Evolutionary conservation across 768 basidiomycete species (phyloP), one percentile per base, ranked within the genome.

Genomic region (Lactarius indigo): DNA sequence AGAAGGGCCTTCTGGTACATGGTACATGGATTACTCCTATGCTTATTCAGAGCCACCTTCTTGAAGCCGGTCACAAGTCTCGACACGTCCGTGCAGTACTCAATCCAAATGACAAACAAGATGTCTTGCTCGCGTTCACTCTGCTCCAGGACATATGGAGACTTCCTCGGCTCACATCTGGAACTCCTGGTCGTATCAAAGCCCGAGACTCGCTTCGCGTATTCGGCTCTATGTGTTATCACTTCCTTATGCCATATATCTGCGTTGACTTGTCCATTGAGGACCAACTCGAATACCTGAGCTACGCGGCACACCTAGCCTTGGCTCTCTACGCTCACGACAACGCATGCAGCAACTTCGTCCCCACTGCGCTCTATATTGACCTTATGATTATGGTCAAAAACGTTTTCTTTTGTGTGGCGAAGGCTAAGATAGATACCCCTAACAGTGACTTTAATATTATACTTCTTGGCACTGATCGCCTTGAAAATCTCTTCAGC

Each of bases 41-140:
- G 1, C 1, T 44, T 44, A 20, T 44, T 8, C 18, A 9, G 42
- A 44, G 42, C 8, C 42, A 44, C 6, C 42, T 44, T 5, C 18
- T 44, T 20, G 6, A 8, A 6, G 42, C 42, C 6, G 42, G 42
- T 7, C 42, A 44, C 20, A 44, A 20, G 6, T 7, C 1, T 1
- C 7, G n/a, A 7, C 64, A 59, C 30, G 9, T 64, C 20, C 18
- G 20, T 1, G 1, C 35, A 3, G 12, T 59, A 17, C 47, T 64
- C 6, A 47, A 64, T 23, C 57, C 64, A 1, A n/a, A 30, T 6
- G 64, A 64, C 35, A 64, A 64, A 8, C 64, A 64, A 18, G 64
- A 64, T 15, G 26, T 64, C 1, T 7, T 17, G 9, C 47, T 64
- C 2, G 47, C 64, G 1, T 64, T 52, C 9, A 7, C 2, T 1